Percentiles rank a stretch among this genome's conserved stretches.
phyloP scores from a whole-genome alignment of 176 grass and related monocot species.

The Phoenix dactylifera region DNA sequence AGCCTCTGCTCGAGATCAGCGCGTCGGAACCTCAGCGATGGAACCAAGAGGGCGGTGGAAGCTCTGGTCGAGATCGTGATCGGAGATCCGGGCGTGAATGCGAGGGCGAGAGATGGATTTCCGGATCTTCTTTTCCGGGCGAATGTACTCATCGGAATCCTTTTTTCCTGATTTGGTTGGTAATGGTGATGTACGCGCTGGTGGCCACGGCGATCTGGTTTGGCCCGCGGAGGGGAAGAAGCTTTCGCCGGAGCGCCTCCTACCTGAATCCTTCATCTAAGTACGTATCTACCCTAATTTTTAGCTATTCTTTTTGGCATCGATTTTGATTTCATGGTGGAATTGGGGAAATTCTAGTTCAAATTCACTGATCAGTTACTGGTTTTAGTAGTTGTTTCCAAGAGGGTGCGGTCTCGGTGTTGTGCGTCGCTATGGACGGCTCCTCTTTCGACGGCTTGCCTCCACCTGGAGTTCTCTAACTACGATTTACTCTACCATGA shows the following conservation, averaged over 20 bases:
- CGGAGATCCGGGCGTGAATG: background rate
- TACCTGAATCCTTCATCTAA: too few species aligned
- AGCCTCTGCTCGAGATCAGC: constrained; percentile 9
- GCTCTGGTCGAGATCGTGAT: background rate
- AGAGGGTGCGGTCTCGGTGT: too few species aligned
- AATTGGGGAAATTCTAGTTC: too few species aligned
- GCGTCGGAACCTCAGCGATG: background rate
- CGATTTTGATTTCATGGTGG: too few species aligned
- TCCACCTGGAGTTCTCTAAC: too few species aligned
- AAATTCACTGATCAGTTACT: too few species aligned
- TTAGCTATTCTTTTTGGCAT: too few species aligned
- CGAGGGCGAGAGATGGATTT: background rate
- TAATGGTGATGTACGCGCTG: background rate
- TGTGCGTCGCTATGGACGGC: too few species aligned
- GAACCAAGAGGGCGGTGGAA: constrained; percentile 2
- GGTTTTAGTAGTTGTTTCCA: too few species aligned
- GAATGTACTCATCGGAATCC: background rate
- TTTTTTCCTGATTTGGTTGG: background rate
- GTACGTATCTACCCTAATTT: too few species aligned
- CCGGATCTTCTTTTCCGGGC: background rate
- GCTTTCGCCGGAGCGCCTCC: background rate
- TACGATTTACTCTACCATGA: too few species aligned
- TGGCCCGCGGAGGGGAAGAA: background rate
- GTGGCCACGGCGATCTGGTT: background rate
- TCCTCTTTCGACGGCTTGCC: too few species aligned